Base-by-base conservation (phyloP, 2,329 filamentous ascomycete species). In the Xylaria sp. region DNA sequence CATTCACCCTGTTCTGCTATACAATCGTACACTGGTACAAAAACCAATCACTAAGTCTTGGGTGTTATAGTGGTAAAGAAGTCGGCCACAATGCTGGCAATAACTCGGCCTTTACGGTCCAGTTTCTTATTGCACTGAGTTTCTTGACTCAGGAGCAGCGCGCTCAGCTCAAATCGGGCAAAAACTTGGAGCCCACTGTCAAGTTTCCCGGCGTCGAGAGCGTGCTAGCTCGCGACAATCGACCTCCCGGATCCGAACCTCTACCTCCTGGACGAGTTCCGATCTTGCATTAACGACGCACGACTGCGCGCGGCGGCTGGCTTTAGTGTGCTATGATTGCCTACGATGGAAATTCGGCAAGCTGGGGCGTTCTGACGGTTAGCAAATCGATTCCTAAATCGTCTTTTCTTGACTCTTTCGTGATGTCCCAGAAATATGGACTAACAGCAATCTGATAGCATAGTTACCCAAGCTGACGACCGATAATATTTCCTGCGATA, bases 31-130 rank as follows among this genome's bases (percentile, higher is more conserved):
- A 15, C 7, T n/a, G 23, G 1, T 1, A 13, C 25, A 8, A 50
- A 23, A 18, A 7, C 2, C 5, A 1, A 50, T 48, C 20, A 56
- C 61, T 68, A 28, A 64, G 39, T 18, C 2, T 32, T 8, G 34
- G 37, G 13, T 54, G 13, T 13, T n/a, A 23, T 52, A 70, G 57
- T 7, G 69, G 52, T 8, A 59, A 52, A 8, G 69, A 71, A 23
- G 62, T 72, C 54, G 66, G 51, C 2, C 25, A 71, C 34, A 72
- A 72, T n/a, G 54, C 69, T 1, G 71, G 71, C 5, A 72, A 72
- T n/a, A n/a, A 23, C 23, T 65, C 71, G 1, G 69, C 69, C 9
- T 72, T 71, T 15, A 62, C 61, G 13, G 54, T 71, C 5, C 71
- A 68, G 13, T 50, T 72, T 15, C 60, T 72, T 0, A 52, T 71